phyloP scores from a whole-genome alignment of 345 rosid genomes.

The Durio zibethinus region DNA sequence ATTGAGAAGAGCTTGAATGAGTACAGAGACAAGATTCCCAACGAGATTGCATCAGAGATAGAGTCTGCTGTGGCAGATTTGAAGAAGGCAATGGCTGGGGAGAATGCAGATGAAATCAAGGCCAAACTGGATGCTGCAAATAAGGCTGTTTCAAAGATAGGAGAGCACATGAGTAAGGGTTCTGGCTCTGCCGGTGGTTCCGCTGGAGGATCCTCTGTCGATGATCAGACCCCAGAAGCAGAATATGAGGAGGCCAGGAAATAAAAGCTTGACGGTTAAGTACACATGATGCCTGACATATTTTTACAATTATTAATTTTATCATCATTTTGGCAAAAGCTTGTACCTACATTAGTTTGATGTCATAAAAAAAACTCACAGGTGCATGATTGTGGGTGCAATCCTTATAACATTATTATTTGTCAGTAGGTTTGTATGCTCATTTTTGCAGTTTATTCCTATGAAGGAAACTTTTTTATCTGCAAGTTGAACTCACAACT shows the following conservation, averaged over 20 bases:
- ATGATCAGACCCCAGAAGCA: conserved; percentile 50
- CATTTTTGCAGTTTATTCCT: background rate
- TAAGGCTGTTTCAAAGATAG: conserved; percentile 55
- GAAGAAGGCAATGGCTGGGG: conserved; percentile 29
- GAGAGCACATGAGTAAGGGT: conserved; percentile 46
- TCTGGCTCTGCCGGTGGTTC: conserved; percentile 28
- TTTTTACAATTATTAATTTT: background rate
- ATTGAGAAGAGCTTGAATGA: conserved; percentile 38
- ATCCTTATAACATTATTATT: background rate
- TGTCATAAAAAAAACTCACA: background rate
- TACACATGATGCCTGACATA: background rate
- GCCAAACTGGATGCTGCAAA: conserved; percentile 50
- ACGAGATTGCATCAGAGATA: conserved; percentile 29
- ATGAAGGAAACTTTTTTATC: background rate
- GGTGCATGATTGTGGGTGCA: background rate
- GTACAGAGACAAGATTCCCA: conserved; percentile 34
- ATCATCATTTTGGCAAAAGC: background rate
- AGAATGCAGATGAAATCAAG: conserved; percentile 41
- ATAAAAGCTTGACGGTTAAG: background rate
- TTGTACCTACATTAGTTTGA: background rate
- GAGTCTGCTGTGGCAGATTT: conserved; percentile 33
- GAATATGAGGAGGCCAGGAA: conserved; percentile 49
- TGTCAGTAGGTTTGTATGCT: background rate
- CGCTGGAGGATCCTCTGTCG: conserved; percentile 27
- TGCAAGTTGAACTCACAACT: background rate